Conservation (phyloP, 352 stramenopile genomes). For the Thraustochytrium striatum region DNA sequence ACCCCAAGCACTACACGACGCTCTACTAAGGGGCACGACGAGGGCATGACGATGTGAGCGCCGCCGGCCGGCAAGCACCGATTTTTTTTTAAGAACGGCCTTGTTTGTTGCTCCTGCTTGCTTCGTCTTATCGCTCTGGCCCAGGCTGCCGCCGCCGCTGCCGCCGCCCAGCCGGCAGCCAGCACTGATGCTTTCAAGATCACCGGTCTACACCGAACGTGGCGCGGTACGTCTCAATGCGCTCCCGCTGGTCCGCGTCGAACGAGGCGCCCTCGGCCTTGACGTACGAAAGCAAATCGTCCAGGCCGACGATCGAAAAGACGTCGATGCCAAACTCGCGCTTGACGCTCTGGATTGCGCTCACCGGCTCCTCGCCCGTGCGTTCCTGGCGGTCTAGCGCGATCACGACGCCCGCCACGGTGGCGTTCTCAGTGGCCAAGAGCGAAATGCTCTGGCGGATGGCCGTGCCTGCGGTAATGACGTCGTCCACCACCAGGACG, state of each 20-base stretch:
- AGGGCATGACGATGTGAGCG: too few species aligned
- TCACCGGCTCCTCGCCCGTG: slow-evolving; percentile 1
- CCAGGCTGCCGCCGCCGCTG: too few species aligned
- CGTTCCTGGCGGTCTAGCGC: slow-evolving; percentile 93
- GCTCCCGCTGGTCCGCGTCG: background rate
- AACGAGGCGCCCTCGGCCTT: background rate
- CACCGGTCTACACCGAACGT: slow-evolving; percentile 20
- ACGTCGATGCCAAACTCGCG: slow-evolving; percentile 47
- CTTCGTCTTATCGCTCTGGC: background rate
- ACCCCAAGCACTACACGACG: slow-evolving; percentile 77
- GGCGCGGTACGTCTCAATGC: slow-evolving; percentile 32
- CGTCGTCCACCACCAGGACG: slow-evolving; percentile 98
- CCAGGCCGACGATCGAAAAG: slow-evolving; percentile 20
- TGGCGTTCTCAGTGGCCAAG: slow-evolving; percentile 78
- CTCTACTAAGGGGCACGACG: slow-evolving; percentile 10
- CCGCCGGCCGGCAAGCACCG: too few species aligned
- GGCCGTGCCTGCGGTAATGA: slow-evolving; percentile 97
- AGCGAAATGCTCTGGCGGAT: slow-evolving; percentile 90
- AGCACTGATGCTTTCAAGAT: background rate
- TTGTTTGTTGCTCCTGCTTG: background rate
- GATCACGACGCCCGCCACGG: slow-evolving; percentile 91
- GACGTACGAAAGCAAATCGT: slow-evolving; percentile 34
- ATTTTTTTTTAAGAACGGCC: background rate
- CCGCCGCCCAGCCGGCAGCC: too few species aligned
- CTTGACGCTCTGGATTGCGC: slow-evolving; percentile 41